Percentiles rank a stretch among this genome's conserved stretches.
phyloP scores from a whole-genome alignment of 108 stramenopile species.

The Fragilaria radians region DNA sequence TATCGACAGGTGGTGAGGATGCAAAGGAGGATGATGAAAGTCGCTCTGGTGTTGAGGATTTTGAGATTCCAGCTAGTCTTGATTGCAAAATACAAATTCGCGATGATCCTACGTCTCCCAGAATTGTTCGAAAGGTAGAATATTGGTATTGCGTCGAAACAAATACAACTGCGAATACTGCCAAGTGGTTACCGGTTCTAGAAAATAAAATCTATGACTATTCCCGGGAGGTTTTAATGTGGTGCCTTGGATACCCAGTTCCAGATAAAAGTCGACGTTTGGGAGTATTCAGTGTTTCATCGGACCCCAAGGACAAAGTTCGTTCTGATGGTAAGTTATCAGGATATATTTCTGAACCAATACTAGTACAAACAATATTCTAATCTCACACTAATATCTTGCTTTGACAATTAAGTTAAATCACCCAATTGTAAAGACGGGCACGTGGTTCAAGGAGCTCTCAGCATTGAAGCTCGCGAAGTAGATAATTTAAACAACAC shows the following conservation, averaged over 20 bases:
- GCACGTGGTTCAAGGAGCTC: slow-evolving; percentile 5
- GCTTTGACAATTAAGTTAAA: neutral
- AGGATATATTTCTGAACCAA: too few relatives aligned
- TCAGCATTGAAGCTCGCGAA: neutral
- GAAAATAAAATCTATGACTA: neutral
- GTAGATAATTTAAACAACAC: slow-evolving; percentile 4
- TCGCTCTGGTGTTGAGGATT: neutral
- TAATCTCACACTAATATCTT: too few relatives aligned
- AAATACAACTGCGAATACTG: neutral
- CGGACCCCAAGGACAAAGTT: neutral
- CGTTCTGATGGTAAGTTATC: neutral
- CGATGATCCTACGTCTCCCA: neutral
- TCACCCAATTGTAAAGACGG: neutral
- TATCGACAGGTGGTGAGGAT: neutral
- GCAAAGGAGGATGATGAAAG: neutral
- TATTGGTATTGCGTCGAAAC: neutral
- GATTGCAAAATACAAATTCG: neutral
- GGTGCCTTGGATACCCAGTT: neutral
- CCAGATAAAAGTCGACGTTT: neutral
- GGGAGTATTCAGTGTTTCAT: neutral
- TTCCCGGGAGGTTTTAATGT: neutral
- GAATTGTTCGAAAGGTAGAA: neutral
- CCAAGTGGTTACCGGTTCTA: neutral
- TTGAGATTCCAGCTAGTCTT: neutral
- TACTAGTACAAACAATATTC: too few relatives aligned